Evolutionary conservation across 306 rosid genomes (phyloP).

Genomic region (Coriaria nepalensis): DNA sequence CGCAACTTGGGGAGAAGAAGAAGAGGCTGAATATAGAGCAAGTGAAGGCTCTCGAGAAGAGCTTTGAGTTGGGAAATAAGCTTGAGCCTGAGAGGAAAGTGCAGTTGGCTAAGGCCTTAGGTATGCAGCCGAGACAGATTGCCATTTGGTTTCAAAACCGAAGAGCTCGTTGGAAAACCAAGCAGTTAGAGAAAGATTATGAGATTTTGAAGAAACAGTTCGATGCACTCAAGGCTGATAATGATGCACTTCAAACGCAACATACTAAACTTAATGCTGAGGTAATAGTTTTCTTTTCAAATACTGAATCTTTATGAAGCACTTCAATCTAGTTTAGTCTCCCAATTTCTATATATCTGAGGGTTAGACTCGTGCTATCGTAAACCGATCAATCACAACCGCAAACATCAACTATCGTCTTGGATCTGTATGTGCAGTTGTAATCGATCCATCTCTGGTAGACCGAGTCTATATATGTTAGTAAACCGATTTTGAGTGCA

Average conservation of each 20-base stretch:
- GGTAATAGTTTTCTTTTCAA: constrained; percentile 25
- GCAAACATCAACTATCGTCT: too few relatives aligned
- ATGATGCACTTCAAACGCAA: constrained; percentile 60
- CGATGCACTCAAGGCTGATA: constrained; percentile 64
- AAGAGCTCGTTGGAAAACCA: constrained; percentile 93
- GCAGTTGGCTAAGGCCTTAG: constrained; percentile 71
- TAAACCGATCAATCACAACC: too few relatives aligned
- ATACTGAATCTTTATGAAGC: too few relatives aligned
- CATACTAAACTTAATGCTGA: constrained; percentile 60
- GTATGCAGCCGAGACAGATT: constrained; percentile 76
- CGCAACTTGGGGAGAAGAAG: constrained; percentile 80
- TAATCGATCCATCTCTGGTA: too few relatives aligned
- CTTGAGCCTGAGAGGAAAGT: constrained; percentile 87
- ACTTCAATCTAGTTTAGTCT: neutral
- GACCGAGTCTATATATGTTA: too few relatives aligned
- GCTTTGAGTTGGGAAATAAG: constrained; percentile 86
- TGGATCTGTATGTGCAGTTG: too few relatives aligned
- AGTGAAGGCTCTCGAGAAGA: constrained; percentile 82
- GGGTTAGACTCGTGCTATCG: constrained; percentile 6
- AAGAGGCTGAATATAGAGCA: constrained; percentile 72
- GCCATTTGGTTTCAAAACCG: constrained; percentile 97
- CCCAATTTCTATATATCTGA: neutral
- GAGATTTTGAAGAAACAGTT: constrained; percentile 72
- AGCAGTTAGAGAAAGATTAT: constrained; percentile 74
- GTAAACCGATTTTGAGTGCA: too few relatives aligned